Evolutionary conservation across 2,329 filamentous ascomycete species (phyloP).

Genomic region (Beauveria sp.): DNA sequence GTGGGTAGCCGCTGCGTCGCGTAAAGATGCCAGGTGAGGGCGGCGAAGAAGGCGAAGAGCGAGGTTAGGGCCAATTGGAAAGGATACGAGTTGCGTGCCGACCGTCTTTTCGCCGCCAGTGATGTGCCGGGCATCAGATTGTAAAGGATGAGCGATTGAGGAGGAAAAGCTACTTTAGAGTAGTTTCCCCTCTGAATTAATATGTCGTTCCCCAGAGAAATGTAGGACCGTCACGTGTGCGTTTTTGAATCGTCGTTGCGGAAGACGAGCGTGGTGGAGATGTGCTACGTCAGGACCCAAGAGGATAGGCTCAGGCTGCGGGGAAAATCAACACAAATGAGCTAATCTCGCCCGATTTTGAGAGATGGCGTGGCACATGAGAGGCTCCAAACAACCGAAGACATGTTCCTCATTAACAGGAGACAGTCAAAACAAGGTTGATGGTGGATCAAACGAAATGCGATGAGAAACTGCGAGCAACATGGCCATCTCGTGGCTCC

Average conservation of each 20-base stretch:
- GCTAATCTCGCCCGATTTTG: no score
- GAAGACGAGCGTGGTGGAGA: no score
- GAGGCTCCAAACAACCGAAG: no score
- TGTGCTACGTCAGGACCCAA: no score
- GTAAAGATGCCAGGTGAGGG: slow-evolving; percentile 8
- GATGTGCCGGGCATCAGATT: slow-evolving; percentile 5
- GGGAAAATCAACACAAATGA: neutral
- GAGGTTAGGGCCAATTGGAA: neutral
- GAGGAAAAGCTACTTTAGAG: neutral
- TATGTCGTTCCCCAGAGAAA: neutral
- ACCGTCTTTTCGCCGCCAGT: slow-evolving; percentile 2
- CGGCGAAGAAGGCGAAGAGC: neutral
- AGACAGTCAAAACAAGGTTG: no score
- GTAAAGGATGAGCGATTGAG: neutral
- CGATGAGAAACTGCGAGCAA: no score
- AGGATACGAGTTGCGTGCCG: neutral
- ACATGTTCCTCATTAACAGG: no score
- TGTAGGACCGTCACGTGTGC: neutral
- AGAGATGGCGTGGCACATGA: neutral
- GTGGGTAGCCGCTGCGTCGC: neutral
- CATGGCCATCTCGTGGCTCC: no score
- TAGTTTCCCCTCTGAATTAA: neutral
- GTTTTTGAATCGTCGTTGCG: no score
- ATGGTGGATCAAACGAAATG: no score
- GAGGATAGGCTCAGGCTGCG: neutral